A percentile compares a stretch with the other conserved stretches of the same genome.
Evolutionary conservation across 345 rosid genomes (phyloP).

Genomic region (Physaria fendleri): DNA sequence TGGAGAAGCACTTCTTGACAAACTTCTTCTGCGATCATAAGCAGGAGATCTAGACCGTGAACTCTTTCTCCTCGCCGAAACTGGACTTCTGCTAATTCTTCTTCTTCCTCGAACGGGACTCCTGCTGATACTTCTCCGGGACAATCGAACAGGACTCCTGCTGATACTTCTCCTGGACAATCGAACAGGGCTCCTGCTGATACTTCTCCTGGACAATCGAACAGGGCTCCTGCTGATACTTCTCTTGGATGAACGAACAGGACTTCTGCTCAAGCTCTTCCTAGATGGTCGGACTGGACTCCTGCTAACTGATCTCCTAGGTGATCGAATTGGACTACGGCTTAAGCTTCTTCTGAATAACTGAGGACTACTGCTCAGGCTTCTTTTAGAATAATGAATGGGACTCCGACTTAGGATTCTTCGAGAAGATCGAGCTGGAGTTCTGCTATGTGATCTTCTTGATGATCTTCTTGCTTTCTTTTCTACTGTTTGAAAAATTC

Average conservation of each 20-base stretch:
- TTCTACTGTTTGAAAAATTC: conserved; percentile 30
- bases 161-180: conserved; percentile 31
- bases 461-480: conserved; percentile 30
- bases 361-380: conserved; percentile 38
- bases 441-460: conserved; percentile 34
- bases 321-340: conserved; percentile 36
- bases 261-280: conserved; percentile 42
- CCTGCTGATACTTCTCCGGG: conserved; percentile 51
- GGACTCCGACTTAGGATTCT: conserved; percentile 44
- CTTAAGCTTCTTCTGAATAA: conserved; percentile 44
- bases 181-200: conserved; percentile 39
- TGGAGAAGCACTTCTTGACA: conserved; percentile 79
- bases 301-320: conserved; percentile 29
- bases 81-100: conserved; percentile 60
- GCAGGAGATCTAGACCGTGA: conserved; percentile 58
- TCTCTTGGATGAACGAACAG: conserved; percentile 27
- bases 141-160: conserved; percentile 35
- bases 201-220: conserved; percentile 32
- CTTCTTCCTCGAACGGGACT: conserved; percentile 53
- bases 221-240: conserved; percentile 36
- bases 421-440: conserved; percentile 39
- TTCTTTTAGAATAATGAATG: conserved; percentile 29
- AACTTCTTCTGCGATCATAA: conserved; percentile 51
- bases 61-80: conserved; percentile 45
- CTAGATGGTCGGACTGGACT: conserved; percentile 49